Conservation (phyloP, 2,329 filamentous ascomycete genomes). For the Arthrobotrys musiformis region DNA sequence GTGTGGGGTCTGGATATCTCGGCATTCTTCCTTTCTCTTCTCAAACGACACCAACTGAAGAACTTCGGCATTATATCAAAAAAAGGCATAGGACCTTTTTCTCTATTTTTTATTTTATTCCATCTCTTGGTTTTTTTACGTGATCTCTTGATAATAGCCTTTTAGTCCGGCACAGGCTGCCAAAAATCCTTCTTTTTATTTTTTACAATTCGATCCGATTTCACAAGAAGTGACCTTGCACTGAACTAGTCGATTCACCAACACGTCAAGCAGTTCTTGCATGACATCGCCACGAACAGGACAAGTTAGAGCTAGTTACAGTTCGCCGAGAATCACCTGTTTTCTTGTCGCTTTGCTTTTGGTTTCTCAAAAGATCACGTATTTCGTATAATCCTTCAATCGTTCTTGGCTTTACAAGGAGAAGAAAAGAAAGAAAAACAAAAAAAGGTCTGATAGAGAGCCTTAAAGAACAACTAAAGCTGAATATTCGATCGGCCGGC, state of each 20-base stretch:
- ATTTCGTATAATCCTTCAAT: neutral
- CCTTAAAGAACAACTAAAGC: neutral
- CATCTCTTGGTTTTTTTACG: neutral
- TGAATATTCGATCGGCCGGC: neutral
- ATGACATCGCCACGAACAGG: neutral
- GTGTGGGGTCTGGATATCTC: neutral
- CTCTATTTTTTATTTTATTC: neutral
- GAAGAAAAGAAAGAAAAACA: neutral
- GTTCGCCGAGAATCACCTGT: neutral
- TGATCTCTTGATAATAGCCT: neutral
- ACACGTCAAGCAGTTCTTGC: neutral
- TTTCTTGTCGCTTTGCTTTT: no score
- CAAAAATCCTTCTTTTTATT: slow-evolving; percentile 18
- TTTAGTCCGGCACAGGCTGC: slow-evolving; percentile 25
- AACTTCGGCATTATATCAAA: neutral
- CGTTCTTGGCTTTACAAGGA: no score
- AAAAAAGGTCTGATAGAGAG: neutral
- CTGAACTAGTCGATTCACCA: neutral
- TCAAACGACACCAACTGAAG: neutral
- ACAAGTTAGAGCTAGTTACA: neutral
- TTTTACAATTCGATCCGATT: slow-evolving; percentile 19
- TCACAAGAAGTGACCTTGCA: neutral
- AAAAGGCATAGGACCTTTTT: neutral
- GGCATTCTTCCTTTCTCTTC: neutral
- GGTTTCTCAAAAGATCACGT: neutral